phyloP scores from a whole-genome alignment of 441 rosid species.

The Pelargonium citronellum region DNA sequence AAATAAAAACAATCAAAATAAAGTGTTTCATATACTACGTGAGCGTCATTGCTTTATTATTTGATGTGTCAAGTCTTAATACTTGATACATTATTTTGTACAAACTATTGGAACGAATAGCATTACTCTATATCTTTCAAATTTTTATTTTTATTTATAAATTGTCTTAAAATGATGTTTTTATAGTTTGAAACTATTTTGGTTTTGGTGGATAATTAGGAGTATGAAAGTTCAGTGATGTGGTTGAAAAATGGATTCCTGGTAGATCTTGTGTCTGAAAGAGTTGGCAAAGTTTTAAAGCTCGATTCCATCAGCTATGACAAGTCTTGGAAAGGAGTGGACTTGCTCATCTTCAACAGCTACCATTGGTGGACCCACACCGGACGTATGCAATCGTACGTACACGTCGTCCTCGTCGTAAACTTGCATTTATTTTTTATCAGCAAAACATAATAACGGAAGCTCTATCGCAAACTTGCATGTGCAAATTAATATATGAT shows the following conservation, averaged over 20 bases:
- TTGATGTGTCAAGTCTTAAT: no score
- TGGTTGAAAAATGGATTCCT: constrained; percentile 40
- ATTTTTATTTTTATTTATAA: no score
- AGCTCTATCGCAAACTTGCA: neutral
- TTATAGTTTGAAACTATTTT: neutral
- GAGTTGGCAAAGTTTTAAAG: constrained; percentile 37
- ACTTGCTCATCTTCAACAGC: constrained; percentile 48
- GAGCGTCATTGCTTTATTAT: no score
- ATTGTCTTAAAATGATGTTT: no score
- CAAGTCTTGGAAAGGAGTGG: constrained; percentile 33
- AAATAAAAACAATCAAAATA: no score
- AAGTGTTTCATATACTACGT: no score
- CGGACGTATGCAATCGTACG: constrained; percentile 32
- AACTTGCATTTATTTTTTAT: no score
- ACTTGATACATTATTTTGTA: no score
- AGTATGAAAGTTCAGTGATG: constrained; percentile 30
- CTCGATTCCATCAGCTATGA: constrained; percentile 43
- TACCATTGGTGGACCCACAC: constrained; percentile 50
- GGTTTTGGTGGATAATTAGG: constrained; percentile 23
- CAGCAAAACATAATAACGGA: no score
- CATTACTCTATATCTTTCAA: no score
- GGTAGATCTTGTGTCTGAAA: constrained; percentile 34
- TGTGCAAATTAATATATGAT: neutral
- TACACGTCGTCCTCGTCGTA: no score
- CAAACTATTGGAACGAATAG: no score